Evolutionary conservation across 2,329 filamentous ascomycete species (phyloP), one percentile per base, ranked within the genome.

Genomic region (Calonectria naviculata): DNA sequence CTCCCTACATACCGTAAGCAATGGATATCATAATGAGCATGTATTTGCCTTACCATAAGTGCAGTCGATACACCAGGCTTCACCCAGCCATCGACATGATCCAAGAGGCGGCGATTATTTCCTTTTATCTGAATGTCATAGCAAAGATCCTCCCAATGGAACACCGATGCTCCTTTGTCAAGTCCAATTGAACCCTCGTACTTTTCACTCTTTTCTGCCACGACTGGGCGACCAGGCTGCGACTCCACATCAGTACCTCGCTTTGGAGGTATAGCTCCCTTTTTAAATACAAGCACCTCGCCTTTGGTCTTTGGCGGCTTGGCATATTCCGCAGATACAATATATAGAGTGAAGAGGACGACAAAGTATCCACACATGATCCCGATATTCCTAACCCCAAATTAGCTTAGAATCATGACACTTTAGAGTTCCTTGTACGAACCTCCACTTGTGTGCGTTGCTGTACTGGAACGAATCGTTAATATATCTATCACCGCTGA

Each of bases 51-150:
- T 82, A 83, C 91, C 92, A 94, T 94, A 1, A 94, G 85, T 28
- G 92, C 93, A 8, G 93, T 95, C 34, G 93, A 84, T 19, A 91
- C 93, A 46, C 93, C 93, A 9, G 93, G 93, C 80, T 93, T 93
- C 67, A 95, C 93, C 91, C 92, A 95, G 7, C 93, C 93, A 77
- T 94, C 91, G 3, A 95, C 91, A 62, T 93, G 86, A 74, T 95
- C 90, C 56, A 95, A 82, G 74, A 95, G 89, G 41, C 91, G 88
- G 12, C 93, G 88, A 7, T 86, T 81, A 71, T 93, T 88, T 3
- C 85, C 86, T 81, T 94, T 94, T 80, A 94, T 93, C 75, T 90
- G 90, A 76, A 86, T 84, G 26, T 85, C 81, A 29, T 82, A 94
- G 79, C 91, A 93, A 2, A 94, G 89, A 73, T 93, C 87, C 68